phyloP scores from a whole-genome alignment of 2,329 filamentous ascomycete genomes.

The Sordariomycetes sp. region DNA sequence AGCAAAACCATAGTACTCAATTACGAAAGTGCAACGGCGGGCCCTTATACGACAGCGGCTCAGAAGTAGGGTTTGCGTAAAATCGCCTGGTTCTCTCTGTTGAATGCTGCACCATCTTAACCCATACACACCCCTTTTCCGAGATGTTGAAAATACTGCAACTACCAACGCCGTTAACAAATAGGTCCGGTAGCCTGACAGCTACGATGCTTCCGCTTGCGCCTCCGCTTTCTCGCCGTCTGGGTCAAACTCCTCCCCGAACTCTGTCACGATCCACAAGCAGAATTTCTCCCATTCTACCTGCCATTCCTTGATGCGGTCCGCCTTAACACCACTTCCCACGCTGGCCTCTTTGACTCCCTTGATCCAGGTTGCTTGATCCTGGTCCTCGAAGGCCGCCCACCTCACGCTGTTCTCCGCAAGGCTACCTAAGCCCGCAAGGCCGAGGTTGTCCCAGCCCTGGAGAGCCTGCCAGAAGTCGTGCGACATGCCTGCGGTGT shows the following conservation, averaged over 20 bases:
- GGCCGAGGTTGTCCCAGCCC: slow-evolving; percentile 82
- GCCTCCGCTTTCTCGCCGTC: slow-evolving; percentile 8
- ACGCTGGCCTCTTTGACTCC: slow-evolving; percentile 66
- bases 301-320: slow-evolving; percentile 69
- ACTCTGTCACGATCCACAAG: slow-evolving; percentile 80
- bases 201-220: not conserved
- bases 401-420: slow-evolving; percentile 90
- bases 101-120: too few relatives aligned
- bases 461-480: slow-evolving; percentile 93
- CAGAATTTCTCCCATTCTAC: slow-evolving; percentile 84
- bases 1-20: too few relatives aligned
- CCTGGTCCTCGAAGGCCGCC: slow-evolving; percentile 80
- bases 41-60: too few relatives aligned
- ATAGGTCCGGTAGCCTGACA: too few relatives aligned
- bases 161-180: too few relatives aligned
- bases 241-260: slow-evolving; percentile 49
- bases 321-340: slow-evolving; percentile 61
- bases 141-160: too few relatives aligned
- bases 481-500: slow-evolving; percentile 72
- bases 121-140: too few relatives aligned
- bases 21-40: too few relatives aligned
- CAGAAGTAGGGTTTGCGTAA: too few relatives aligned
- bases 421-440: slow-evolving; percentile 76
- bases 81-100: too few relatives aligned
- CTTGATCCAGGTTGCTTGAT: slow-evolving; percentile 57